phyloP scores from a whole-genome alignment of 2,329 filamentous ascomycete species.

The Calonectria pauciramosa region DNA sequence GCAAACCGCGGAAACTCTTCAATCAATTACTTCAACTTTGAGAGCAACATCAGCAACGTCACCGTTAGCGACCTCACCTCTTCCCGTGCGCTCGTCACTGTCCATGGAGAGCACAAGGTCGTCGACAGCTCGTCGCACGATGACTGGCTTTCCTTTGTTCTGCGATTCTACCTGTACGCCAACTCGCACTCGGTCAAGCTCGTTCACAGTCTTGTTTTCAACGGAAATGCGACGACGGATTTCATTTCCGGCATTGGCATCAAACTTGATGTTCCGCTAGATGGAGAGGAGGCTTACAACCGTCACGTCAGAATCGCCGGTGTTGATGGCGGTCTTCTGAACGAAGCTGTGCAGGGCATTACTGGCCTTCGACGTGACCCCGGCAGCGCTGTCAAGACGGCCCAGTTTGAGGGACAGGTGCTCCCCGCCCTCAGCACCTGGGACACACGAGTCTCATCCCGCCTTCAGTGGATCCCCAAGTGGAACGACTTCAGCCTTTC shows the following conservation, averaged over 20 bases:
- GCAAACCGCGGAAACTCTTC: conserved; percentile 41
- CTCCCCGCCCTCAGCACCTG: conserved; percentile 60
- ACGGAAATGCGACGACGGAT: conserved; percentile 62
- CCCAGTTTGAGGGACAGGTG: conserved; percentile 63
- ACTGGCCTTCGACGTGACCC: conserved; percentile 71
- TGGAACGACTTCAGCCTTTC: conserved; percentile 71
- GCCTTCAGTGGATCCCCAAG: conserved; percentile 68
- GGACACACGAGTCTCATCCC: conserved; percentile 59
- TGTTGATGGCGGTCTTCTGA: conserved; percentile 66
- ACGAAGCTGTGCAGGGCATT: conserved; percentile 71
- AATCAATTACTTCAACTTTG: conserved; percentile 60
- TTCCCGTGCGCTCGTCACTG: conserved; percentile 59
- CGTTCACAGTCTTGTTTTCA: conserved; percentile 69
- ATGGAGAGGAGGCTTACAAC: conserved; percentile 66
- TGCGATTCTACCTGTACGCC: conserved; percentile 71
- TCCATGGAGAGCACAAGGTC: conserved; percentile 54
- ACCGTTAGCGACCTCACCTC: conserved; percentile 58
- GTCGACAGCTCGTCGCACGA: conserved; percentile 47
- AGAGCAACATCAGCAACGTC: conserved; percentile 65
- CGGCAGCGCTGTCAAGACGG: conserved; percentile 60
- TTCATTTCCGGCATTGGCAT: conserved; percentile 69
- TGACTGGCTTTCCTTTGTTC: conserved; percentile 65
- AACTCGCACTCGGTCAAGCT: conserved; percentile 68
- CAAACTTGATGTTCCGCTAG: conserved; percentile 67
- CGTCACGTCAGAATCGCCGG: conserved; percentile 71